These are phyloP conservation scores for Dactylellina cionopaga DNA, from an alignment of 2,329 filamentous ascomycete genomes.

Conservation along the genomic window DNA sequence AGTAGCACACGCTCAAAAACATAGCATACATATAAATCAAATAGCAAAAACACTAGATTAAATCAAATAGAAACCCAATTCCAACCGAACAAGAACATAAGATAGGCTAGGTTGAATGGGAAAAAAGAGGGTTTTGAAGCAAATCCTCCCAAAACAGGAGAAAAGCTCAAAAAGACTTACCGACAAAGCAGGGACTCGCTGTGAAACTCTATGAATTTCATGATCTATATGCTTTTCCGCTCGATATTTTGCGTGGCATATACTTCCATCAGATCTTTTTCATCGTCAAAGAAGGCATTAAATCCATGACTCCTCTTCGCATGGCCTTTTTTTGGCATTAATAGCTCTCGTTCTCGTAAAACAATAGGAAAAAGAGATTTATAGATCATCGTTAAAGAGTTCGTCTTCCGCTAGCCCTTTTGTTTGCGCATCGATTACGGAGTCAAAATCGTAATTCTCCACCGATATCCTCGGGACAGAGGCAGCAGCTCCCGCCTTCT, in stretches of 20 bases:
- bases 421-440: conserved; percentile 22
- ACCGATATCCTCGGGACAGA: conserved; percentile 15
- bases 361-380: conserved; percentile 1
- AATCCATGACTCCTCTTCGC: background rate
- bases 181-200: no score
- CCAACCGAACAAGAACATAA: conserved; percentile 39
- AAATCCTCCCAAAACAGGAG: conserved; percentile 1
- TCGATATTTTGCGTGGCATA: background rate
- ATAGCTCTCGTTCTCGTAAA: background rate
- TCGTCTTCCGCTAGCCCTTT: conserved; percentile 35
- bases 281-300: conserved; percentile 6
- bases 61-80: conserved; percentile 3
- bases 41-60: no score
- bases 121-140: background rate
- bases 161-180: conserved; percentile 11
- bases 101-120: background rate
- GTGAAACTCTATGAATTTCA: conserved; percentile 36
- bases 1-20: no score
- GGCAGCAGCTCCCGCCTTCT: background rate
- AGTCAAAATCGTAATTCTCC: conserved; percentile 27
- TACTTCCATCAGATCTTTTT: conserved; percentile 32
- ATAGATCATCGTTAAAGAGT: conserved; percentile 42
- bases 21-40: no score
- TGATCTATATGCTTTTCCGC: conserved; percentile 39
- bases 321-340: background rate